Evolutionary conservation across 257 asterid species (phyloP), one percentile per base, ranked within the genome.

Genomic region (Craterostigma plantagineum): DNA sequence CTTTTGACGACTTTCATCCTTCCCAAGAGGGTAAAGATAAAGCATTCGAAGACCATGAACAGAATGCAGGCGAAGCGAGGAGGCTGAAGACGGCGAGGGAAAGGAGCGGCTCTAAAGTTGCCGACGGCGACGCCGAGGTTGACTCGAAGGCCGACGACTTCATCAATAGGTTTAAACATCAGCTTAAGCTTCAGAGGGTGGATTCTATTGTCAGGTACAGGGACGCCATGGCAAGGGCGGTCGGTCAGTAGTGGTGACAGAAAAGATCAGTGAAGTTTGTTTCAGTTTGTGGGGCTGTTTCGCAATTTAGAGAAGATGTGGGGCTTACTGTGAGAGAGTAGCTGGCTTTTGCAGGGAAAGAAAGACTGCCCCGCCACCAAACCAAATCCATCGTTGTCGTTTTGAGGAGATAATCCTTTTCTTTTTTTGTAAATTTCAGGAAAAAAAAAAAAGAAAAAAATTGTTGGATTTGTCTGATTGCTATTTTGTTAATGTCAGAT

Each of bases 61-160:
- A 55, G 51, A 12, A 63, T 68, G 61, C 81, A 70, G 69, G 61
- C 65, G 34, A 63, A 78, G 42, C 69, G 93, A 23, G 30, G 30
- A 23, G 30, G 54, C 93, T 79, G 53, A 77, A 69, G 44, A 70
- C 93, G 13, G 67, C 63, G 51, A 73, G 55, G 59, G 90, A 62
- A 60, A 61, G 45, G 37, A 53, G 48, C 4, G 50, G 4, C 18
- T 54, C 61, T 14, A 66, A 56, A 34, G 51, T 14, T 34, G 12
- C 66, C 10, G 74, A 55, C 39, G 69, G 43, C 16, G 92, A 79
- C 8, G 70, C 55, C 10, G 82, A 50, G 30, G 86, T 79, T 0
- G 86, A 79, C 55, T 76, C 79, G 0, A 79, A 58, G 48, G 86
- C 86, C 7, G 82, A 71, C 41, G 92, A 71, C 47, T 79, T 79